Conservation (phyloP, 1,284 basidiomycete genomes). For the Cerioporus squamosus region DNA sequence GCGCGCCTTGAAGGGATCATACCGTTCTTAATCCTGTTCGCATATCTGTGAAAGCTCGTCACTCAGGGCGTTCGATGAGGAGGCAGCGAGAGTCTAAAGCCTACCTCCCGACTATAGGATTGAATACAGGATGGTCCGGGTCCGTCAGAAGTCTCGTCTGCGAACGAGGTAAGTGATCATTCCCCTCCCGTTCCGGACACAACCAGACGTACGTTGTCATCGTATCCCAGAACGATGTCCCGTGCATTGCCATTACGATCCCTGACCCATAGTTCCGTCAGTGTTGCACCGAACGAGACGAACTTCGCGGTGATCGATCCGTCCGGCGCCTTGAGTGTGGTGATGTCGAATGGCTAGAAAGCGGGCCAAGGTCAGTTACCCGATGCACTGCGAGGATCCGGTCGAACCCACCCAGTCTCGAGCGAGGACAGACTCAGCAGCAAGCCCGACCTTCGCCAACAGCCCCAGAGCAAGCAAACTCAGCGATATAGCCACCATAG, state of each 20-base stretch:
- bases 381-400: background rate
- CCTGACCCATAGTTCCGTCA: slow-evolving; percentile 57
- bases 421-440: slow-evolving; percentile 2
- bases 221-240: slow-evolving; percentile 57
- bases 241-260: slow-evolving; percentile 48
- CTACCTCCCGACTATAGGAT: slow-evolving; percentile 52
- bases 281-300: slow-evolving; percentile 54
- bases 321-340: slow-evolving; percentile 52
- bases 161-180: background rate
- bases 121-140: slow-evolving; percentile 53
- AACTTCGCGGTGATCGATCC: slow-evolving; percentile 58
- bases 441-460: slow-evolving; percentile 1
- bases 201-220: slow-evolving; percentile 46
- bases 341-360: slow-evolving; percentile 48
- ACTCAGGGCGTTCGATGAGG: too few relatives aligned
- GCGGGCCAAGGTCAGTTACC: background rate
- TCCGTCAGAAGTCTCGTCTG: slow-evolving; percentile 49
- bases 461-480: background rate
- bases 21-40: slow-evolving; percentile 59
- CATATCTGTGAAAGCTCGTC: slow-evolving; percentile 37
- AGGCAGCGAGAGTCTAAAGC: slow-evolving; percentile 15
- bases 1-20: slow-evolving; percentile 2
- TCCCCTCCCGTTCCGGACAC: background rate
- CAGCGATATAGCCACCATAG: slow-evolving; percentile 2
- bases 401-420: slow-evolving; percentile 18